Base-by-base conservation (phyloP, 805 yeast genomes). In the Lipomyces spencermartinsiae region DNA sequence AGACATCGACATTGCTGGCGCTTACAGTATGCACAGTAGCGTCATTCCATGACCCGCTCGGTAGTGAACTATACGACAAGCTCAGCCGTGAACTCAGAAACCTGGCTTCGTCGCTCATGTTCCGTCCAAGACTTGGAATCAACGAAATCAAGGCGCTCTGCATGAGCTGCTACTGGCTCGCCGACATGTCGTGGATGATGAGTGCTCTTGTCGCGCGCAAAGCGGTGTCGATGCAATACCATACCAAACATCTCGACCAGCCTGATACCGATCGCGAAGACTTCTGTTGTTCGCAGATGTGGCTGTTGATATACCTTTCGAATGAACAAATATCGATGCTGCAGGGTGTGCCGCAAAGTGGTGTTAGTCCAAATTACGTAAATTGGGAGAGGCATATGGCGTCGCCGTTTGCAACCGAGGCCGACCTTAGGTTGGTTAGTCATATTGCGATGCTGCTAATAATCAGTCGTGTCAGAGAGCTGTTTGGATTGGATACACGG, bases 151-250 rank as follows among this genome's bases (percentile, higher is more conserved):
- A 56, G 37, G 62, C 70, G 12, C 60, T 67, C 14, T 67, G 68
- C 39, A 64, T 67, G 60, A 68, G 67, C 3, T 59, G 56, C 34
- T 67, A 67, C 54, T 67, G 70, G 70, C 61, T 67, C 8, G 49
- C 70, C 7, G 70, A 67, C 46, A 59, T 67, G 46, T 53, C 70
- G 2, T 67, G 70, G 70, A 67, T 67, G 65, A 22, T 67, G 61
- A 63, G 63, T 1, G 60, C 63, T 7, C 22, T 67, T n/a, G 70
- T 34, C 4, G 53, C 37, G 12, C 64, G 67, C n/a, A 67, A 67
- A 37, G 70, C 70, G 0, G 58, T 67, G 19, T 59, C 70, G 37
- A 54, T 67, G 67, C 70, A 67, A 54, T 67, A 64, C 37, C 70
- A 64, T 53, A 63, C 37, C 60, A 37, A 61, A 8, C 70, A 67